A percentile compares a stretch with the other conserved stretches of the same genome.
Conservation (phyloP, 352 stramenopile species). For the Pythium diclinum region DNA sequence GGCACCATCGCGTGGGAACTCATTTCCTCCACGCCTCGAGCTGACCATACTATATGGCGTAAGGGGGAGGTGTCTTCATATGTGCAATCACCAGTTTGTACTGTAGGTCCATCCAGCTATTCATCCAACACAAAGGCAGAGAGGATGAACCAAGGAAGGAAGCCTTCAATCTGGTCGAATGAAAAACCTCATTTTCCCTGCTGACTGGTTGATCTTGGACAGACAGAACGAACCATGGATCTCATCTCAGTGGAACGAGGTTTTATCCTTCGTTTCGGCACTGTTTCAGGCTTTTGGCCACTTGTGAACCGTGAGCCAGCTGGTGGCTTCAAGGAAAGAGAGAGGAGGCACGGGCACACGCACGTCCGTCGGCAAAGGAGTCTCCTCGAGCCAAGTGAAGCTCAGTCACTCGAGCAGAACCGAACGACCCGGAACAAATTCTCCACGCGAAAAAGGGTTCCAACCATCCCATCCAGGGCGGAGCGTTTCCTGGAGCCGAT, state of each 20-base stretch:
- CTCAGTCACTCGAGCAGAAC: background rate
- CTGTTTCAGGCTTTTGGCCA: background rate
- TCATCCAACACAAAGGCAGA: background rate
- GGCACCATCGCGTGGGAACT: background rate
- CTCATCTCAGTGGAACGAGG: conserved; percentile 1
- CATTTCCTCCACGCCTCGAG: background rate
- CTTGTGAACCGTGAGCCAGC: background rate
- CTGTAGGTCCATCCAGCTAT: background rate
- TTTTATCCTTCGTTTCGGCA: conserved; percentile 1
- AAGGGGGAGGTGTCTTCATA: background rate
- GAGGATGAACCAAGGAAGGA: too few species aligned
- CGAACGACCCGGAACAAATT: background rate
- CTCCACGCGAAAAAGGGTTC: conserved; percentile 3
- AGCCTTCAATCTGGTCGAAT: background rate
- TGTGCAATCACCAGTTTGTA: background rate
- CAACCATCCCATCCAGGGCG: background rate
- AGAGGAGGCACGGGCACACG: background rate
- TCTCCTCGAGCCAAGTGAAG: background rate
- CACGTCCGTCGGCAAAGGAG: background rate
- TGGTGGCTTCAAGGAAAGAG: conserved; percentile 4
- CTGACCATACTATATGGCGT: background rate
- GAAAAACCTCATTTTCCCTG: background rate
- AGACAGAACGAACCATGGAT: background rate
- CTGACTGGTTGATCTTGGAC: too few species aligned
- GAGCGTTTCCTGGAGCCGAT: background rate